Percentiles rank a stretch among this genome's conserved stretches.
Conservation (phyloP, 768 basidiomycete species). For the Podaxis sp. region DNA sequence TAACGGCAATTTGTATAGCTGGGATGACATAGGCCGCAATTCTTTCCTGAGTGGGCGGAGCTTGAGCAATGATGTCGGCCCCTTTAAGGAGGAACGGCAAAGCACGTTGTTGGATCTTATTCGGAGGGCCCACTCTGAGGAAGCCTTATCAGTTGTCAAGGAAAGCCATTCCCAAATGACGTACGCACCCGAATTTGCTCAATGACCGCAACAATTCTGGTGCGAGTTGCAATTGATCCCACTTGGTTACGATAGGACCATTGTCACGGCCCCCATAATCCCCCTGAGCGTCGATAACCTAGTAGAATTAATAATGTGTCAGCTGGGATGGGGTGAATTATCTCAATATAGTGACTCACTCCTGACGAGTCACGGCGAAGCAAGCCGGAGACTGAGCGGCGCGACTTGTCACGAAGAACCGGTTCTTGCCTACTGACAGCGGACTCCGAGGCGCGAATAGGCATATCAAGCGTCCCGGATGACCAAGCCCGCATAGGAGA, state of each 20-base stretch:
- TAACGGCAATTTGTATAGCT: constrained; percentile 78
- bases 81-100: constrained; percentile 93
- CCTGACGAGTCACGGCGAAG: constrained; percentile 74
- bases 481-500: constrained; percentile 84
- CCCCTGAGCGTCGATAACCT: constrained; percentile 57
- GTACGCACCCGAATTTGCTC: constrained; percentile 86
- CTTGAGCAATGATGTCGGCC: constrained; percentile 97
- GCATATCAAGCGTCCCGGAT: constrained; percentile 74
- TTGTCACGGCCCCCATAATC: constrained; percentile 55
- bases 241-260: constrained; percentile 87
- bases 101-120: constrained; percentile 98
- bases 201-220: constrained; percentile 87
- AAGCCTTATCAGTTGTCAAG: constrained; percentile 1
- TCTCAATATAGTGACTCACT: constrained; percentile 41
- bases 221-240: constrained; percentile 88
- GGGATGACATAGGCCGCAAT: constrained; percentile 97
- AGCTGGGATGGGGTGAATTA: neutral
- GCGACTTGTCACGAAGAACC: constrained; percentile 55
- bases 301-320: constrained; percentile 13
- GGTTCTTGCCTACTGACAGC: constrained; percentile 42
- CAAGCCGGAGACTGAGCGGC: constrained; percentile 68
- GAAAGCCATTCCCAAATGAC: neutral
- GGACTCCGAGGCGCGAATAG: constrained; percentile 52
- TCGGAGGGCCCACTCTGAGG: constrained; percentile 88
- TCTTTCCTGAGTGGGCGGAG: constrained; percentile 96